Conservation (phyloP, 345 rosid genomes). For the Rhodomyrtus tomentosa region DNA sequence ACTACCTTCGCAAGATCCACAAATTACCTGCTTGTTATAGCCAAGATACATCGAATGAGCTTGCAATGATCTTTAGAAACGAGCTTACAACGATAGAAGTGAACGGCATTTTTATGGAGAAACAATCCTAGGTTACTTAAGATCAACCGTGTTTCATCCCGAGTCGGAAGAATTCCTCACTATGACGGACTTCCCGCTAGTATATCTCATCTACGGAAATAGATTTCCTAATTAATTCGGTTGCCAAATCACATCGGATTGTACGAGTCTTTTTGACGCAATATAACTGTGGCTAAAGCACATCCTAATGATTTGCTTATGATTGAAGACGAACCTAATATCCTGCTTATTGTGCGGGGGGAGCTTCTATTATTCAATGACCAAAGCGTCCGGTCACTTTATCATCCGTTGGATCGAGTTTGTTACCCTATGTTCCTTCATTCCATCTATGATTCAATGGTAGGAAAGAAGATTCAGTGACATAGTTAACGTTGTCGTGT, state of each 20-base stretch:
- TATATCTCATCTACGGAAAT: not conserved
- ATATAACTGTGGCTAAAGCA: not conserved
- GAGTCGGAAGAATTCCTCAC: not conserved
- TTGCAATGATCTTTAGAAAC: not conserved
- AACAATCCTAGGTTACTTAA: not conserved
- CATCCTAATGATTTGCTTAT: not conserved
- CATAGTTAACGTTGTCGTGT: not conserved
- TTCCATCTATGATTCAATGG: not conserved
- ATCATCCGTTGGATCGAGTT: not conserved
- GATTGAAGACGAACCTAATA: not conserved
- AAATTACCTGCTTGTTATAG: not conserved
- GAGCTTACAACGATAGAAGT: not conserved
- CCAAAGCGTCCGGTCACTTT: not conserved
- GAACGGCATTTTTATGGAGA: not conserved
- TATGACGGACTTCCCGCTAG: not conserved
- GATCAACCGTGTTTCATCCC: not conserved
- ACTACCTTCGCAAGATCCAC: not conserved
- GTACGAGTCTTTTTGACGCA: not conserved
- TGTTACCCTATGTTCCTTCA: not conserved
- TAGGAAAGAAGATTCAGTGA: not conserved
- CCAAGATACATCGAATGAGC: not conserved
- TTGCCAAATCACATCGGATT: not conserved
- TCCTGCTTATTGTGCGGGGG: not conserved
- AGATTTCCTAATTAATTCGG: not conserved
- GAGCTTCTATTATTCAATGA: not conserved